Evolutionary conservation across 768 basidiomycete genomes (phyloP).

Genomic region (Lactarius deliciosus): DNA sequence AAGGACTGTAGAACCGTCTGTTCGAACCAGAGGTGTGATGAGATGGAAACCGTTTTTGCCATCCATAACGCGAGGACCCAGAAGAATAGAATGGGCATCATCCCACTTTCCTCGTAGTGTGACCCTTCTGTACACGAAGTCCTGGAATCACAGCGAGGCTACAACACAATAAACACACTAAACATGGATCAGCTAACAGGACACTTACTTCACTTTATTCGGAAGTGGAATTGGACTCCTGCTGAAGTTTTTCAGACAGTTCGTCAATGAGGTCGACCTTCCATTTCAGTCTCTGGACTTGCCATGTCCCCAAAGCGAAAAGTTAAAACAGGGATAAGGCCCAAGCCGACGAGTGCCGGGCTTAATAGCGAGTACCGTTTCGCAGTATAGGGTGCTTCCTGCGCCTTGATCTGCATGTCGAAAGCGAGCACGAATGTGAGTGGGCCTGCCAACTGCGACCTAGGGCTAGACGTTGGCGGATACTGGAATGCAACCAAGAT

Average conservation of each 20-base stretch:
- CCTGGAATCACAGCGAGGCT: conserved; percentile 77
- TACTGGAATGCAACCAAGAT: conserved; percentile 2
- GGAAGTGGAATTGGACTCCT: conserved; percentile 79
- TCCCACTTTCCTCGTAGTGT: conserved; percentile 76
- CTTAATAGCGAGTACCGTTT: conserved; percentile 61
- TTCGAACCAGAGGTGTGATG: conserved; percentile 80
- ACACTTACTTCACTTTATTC: conserved; percentile 76
- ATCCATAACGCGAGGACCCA: conserved; percentile 86
- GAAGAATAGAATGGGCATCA: conserved; percentile 69
- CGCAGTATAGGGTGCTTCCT: conserved; percentile 47
- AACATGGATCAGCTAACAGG: conserved; percentile 18
- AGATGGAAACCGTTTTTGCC: conserved; percentile 87
- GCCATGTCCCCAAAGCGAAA: conserved; percentile 93
- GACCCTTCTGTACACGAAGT: conserved; percentile 89
- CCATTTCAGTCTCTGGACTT: conserved; percentile 91
- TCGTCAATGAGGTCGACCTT: conserved; percentile 93
- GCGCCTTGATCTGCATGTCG: conserved; percentile 18
- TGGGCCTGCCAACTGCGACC: conserved; percentile 10
- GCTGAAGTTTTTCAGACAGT: conserved; percentile 83
- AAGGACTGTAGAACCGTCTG: conserved; percentile 79
- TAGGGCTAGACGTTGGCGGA: conserved; percentile 10
- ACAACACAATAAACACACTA: conserved; percentile 31
- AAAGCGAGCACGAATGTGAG: conserved; percentile 5
- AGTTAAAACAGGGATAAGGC: conserved; percentile 86
- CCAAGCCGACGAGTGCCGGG: conserved; percentile 71